Conservation (phyloP, 768 basidiomycete genomes). For the Lentinula detonsa region DNA sequence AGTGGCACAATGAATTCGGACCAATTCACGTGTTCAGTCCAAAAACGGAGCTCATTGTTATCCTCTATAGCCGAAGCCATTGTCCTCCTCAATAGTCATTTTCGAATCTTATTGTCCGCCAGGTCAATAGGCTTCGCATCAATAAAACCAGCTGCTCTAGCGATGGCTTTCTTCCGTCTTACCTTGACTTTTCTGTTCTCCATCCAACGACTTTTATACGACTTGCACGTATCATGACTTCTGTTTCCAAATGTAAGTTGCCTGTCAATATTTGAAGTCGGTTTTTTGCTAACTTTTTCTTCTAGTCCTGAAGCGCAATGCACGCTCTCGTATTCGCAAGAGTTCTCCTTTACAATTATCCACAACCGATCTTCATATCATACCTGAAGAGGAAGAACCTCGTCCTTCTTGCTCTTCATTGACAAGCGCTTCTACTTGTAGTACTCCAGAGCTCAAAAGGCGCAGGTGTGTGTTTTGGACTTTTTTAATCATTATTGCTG, state of each 20-base stretch:
- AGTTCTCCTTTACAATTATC: not conserved
- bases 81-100: not conserved
- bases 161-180: not conserved
- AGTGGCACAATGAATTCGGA: not conserved
- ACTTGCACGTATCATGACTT: conserved; percentile 1
- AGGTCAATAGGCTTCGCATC: not conserved
- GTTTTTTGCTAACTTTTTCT: not conserved
- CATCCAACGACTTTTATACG: conserved; percentile 1
- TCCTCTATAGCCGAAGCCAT: not conserved
- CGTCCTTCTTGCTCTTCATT: conserved; percentile 9
- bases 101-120: not conserved
- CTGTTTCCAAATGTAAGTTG: conserved; percentile 2
- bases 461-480: not conserved
- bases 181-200: not conserved
- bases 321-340: not conserved
- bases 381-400: conserved; percentile 15
- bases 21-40: not conserved
- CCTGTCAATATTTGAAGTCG: not conserved
- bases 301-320: not conserved
- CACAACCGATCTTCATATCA: conserved; percentile 13
- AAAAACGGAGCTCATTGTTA: not conserved
- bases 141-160: not conserved
- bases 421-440: conserved; percentile 11
- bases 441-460: conserved; percentile 18
- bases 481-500: conserved; percentile 15